Conservation (phyloP, 345 rosid species). For the Eucalyptus regnans region DNA sequence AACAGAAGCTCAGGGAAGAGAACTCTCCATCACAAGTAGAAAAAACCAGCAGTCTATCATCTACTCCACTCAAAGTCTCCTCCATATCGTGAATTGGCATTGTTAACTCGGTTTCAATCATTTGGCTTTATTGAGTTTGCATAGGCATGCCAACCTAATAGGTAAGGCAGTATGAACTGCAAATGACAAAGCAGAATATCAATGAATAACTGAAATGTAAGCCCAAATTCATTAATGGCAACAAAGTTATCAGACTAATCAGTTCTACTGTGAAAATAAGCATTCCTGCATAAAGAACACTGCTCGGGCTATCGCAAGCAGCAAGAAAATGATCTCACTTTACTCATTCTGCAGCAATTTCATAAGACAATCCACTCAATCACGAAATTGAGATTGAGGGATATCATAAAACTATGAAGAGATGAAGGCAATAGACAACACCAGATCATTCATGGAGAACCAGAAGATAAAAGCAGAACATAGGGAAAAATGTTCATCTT, state of each 20-base stretch:
- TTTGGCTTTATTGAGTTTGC: conserved; percentile 45
- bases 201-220: not conserved
- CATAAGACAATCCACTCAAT: not conserved
- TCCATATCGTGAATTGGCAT: conserved; percentile 45
- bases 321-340: not conserved
- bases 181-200: not conserved
- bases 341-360: not conserved
- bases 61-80: conserved; percentile 81
- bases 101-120: conserved; percentile 24
- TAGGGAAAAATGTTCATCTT: not conserved
- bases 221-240: not conserved
- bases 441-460: not conserved
- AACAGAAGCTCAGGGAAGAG: not conserved
- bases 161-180: conserved; percentile 77
- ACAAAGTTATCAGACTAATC: not conserved
- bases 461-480: not conserved
- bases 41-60: conserved; percentile 2
- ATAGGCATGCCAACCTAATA: conserved; percentile 78
- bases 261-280: not conserved
- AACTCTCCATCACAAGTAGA: not conserved
- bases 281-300: not conserved
- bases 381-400: not conserved
- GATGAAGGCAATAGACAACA: not conserved
- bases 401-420: not conserved
- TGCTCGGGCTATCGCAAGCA: not conserved